These are phyloP conservation scores for Podochytrium sp. DNA, from an alignment of 192 early-diverging fungal genomes.

Conservation along the genomic window DNA sequence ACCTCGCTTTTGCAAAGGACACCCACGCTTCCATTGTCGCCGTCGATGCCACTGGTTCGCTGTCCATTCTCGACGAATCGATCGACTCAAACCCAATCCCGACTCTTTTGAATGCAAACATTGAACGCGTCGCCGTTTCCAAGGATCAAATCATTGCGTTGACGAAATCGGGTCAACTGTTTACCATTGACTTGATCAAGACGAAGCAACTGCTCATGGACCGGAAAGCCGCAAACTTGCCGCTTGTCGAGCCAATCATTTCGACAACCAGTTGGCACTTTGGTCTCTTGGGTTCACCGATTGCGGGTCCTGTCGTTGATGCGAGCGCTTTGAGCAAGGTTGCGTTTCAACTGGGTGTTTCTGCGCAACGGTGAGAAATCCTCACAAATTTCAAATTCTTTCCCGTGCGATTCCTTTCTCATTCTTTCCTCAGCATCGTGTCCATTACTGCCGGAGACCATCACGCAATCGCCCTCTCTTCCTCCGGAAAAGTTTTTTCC, in stretches of 20 bases:
- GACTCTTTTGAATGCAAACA: not conserved
- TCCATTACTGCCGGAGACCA: constrained; percentile 35
- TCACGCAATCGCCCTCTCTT: constrained; percentile 41
- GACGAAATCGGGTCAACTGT: not conserved
- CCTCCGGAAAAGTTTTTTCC: constrained; percentile 30
- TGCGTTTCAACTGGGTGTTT: not conserved
- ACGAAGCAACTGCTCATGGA: not conserved
- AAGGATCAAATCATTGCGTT: not conserved
- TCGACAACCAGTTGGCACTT: not conserved
- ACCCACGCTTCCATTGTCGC: constrained; percentile 1
- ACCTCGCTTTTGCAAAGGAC: not conserved
- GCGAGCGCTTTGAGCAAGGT: not conserved
- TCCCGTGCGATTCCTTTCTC: not conserved
- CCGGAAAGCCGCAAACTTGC: not conserved
- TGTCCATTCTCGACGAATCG: not conserved
- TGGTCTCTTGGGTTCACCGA: not conserved
- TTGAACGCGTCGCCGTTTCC: not conserved
- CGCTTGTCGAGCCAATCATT: not conserved
- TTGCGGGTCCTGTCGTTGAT: not conserved
- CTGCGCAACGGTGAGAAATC: not conserved
- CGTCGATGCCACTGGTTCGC: not conserved
- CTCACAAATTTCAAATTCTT: not conserved
- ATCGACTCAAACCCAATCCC: not conserved
- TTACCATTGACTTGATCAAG: not conserved
- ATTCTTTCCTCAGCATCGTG: constrained; percentile 22